A percentile compares a stretch with the other conserved stretches of the same genome.
These are phyloP conservation scores for Aspergillus cavernicola DNA, from an alignment of 495 filamentous ascomycete genomes.

Conservation along the genomic window DNA sequence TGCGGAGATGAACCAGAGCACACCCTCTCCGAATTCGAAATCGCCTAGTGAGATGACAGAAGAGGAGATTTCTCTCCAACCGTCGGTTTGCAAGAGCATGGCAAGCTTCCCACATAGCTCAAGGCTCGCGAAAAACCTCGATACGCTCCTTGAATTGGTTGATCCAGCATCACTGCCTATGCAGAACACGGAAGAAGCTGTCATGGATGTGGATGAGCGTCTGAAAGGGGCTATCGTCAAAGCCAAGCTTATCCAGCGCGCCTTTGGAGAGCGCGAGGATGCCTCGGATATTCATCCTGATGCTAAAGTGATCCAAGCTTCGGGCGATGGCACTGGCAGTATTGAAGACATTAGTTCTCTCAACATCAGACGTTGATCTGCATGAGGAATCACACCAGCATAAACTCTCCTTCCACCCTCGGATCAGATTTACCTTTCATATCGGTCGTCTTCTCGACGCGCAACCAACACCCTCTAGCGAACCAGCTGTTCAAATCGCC, in stretches of 20 bases:
- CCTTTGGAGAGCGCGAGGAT: constrained; percentile 56
- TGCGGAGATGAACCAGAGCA: constrained; percentile 19
- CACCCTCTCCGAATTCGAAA: constrained; percentile 5
- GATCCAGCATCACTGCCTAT: constrained; percentile 75
- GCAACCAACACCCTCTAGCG: no score
- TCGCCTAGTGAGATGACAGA: constrained; percentile 9
- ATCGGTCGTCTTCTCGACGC: no score
- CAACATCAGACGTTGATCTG: constrained; percentile 42
- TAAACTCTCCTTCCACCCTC: neutral
- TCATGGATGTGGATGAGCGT: constrained; percentile 81
- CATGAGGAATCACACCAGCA: neutral
- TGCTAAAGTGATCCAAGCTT: constrained; percentile 23
- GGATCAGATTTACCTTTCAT: no score
- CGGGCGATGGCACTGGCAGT: constrained; percentile 45
- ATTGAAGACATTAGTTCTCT: constrained; percentile 54
- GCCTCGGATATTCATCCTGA: constrained; percentile 21
- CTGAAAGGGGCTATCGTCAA: constrained; percentile 76
- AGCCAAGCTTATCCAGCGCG: constrained; percentile 72
- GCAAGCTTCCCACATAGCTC: constrained; percentile 52
- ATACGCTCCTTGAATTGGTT: constrained; percentile 66
- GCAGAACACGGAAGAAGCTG: constrained; percentile 76
- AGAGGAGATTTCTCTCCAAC: constrained; percentile 22
- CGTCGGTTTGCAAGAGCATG: constrained; percentile 33
- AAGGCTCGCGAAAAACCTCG: constrained; percentile 70
- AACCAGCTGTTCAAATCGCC: no score